Evolutionary conservation across 2,329 filamentous ascomycete genomes (phyloP).

Genomic region (Diaporthe batatas): DNA sequence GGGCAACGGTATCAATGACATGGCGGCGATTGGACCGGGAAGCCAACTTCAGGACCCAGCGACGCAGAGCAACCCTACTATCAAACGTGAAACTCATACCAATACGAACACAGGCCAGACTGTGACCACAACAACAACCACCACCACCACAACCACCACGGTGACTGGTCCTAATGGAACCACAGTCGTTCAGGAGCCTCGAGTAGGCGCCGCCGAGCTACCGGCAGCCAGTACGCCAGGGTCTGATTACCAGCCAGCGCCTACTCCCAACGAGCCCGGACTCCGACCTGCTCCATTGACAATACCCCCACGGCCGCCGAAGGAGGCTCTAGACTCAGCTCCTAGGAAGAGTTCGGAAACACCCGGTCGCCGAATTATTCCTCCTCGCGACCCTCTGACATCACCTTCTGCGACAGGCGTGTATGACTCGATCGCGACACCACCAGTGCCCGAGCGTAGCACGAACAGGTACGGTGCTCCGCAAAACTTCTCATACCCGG

Average conservation of each 20-base stretch:
- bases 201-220: conserved; percentile 6
- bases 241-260: neutral
- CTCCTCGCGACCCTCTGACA: conserved; percentile 9
- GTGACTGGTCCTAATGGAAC: neutral
- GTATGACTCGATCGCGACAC: conserved; percentile 3
- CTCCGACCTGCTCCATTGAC: conserved; percentile 13
- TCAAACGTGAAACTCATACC: conserved; percentile 30
- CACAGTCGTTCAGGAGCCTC: conserved; percentile 16
- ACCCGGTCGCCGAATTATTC: conserved; percentile 16
- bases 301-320: conserved; percentile 8
- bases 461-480: conserved; percentile 6
- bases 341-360: conserved; percentile 19
- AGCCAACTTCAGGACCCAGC: neutral
- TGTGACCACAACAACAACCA: conserved; percentile 16
- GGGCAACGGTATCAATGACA: neutral
- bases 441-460: conserved; percentile 19
- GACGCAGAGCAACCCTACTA: neutral
- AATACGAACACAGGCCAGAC: conserved; percentile 30
- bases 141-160: conserved; percentile 8
- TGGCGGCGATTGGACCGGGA: neutral
- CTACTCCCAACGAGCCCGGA: neutral
- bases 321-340: neutral
- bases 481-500: conserved; percentile 24
- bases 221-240: conserved; percentile 12
- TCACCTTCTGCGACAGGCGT: neutral